A percentile compares a stretch with the other conserved stretches of the same genome.
Evolutionary conservation across 139 green algal species (phyloP).

Genomic region (Penium margaritaceum): DNA sequence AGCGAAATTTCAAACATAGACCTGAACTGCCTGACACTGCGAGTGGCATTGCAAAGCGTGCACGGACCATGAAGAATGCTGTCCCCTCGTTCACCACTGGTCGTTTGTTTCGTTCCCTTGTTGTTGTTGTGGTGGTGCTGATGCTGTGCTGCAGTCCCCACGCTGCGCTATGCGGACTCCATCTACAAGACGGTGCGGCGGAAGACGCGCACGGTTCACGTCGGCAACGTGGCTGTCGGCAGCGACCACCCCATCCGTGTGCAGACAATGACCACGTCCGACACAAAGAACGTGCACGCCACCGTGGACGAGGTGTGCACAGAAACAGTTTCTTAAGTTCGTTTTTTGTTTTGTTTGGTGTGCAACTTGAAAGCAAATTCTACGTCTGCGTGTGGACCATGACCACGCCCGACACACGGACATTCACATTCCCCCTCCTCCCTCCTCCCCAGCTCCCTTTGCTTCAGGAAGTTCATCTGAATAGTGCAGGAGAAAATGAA

Average conservation of each 20-base stretch:
- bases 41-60: too few relatives aligned
- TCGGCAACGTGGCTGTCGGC: conserved; percentile 85
- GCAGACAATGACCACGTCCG: conserved; percentile 98
- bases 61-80: too few relatives aligned
- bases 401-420: conserved; percentile 95
- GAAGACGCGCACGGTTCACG: conserved; percentile 49
- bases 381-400: conserved; percentile 88
- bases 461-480: too few relatives aligned
- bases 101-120: too few relatives aligned
- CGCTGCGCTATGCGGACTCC: conserved; percentile 21
- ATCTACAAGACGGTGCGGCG: conserved; percentile 30
- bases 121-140: too few relatives aligned
- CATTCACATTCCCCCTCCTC: too few relatives aligned
- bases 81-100: too few relatives aligned
- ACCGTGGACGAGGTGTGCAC: conserved; percentile 76
- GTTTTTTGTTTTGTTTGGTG: conserved; percentile 46
- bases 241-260: conserved; percentile 81
- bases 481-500: too few relatives aligned
- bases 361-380: conserved; percentile 81
- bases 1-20: too few relatives aligned
- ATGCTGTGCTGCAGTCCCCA: conserved; percentile 33
- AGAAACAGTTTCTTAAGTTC: too few relatives aligned
- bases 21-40: too few relatives aligned
- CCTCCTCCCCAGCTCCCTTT: too few relatives aligned
- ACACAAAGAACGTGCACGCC: conserved; percentile 79